A percentile compares a stretch with the other conserved stretches of the same genome.
Conservation (phyloP, 108 stramenopile species). For the Aurantiochytrium sp. region DNA sequence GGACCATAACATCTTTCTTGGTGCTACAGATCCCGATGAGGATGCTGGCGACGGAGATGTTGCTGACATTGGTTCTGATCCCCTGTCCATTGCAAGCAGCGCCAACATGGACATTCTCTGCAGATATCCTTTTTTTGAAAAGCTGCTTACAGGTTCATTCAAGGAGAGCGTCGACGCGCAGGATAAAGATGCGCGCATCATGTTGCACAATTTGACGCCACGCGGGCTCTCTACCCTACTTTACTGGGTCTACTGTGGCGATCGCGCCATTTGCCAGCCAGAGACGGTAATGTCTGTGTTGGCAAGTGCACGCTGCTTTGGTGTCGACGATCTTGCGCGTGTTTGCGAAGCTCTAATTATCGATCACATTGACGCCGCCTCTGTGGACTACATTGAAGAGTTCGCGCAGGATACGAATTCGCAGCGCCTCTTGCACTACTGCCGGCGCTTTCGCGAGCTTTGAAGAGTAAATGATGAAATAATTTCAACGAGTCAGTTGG, state of each 20-base stretch:
- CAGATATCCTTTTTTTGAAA: not conserved
- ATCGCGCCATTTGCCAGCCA: not conserved
- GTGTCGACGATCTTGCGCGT: not conserved
- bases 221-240: not conserved
- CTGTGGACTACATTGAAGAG: not conserved
- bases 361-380: not conserved
- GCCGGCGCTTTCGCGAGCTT: not conserved
- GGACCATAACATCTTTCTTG: not conserved
- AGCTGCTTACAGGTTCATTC: not conserved
- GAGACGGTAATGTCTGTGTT: constrained; percentile 7
- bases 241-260: not conserved
- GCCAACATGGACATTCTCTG: not conserved
- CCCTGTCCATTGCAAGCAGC: not conserved
- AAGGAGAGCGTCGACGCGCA: not conserved
- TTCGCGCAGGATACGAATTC: not conserved
- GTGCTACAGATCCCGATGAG: not conserved
- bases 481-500: too few species aligned
- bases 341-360: not conserved
- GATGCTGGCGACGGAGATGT: not conserved
- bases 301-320: constrained; percentile 4
- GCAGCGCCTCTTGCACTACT: not conserved
- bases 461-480: too few species aligned
- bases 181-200: not conserved
- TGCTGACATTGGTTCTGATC: too few species aligned
- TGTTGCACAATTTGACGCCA: constrained; percentile 4